These are phyloP conservation scores for Podospora pseudoanserina DNA, from an alignment of 495 filamentous ascomycete genomes.

Conservation along the genomic window DNA sequence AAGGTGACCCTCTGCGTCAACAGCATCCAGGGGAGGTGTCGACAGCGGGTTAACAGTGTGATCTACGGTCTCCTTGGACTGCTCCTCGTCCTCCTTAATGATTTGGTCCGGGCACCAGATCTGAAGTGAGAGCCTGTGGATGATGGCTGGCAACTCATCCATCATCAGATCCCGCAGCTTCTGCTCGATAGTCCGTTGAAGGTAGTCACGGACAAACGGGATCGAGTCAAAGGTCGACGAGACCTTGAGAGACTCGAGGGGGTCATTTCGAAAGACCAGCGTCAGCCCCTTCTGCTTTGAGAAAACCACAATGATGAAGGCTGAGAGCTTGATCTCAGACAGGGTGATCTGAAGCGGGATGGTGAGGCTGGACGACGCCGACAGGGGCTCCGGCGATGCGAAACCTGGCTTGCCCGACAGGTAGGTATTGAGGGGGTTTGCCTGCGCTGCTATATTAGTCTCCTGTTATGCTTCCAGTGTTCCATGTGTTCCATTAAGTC, in stretches of 20 bases:
- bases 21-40: conserved; percentile 72
- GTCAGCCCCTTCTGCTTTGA: conserved; percentile 95
- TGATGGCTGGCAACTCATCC: conserved; percentile 95
- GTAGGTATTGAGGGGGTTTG: conserved; percentile 95
- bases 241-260: conserved; percentile 94
- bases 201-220: conserved; percentile 93
- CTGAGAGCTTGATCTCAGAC: conserved; percentile 94
- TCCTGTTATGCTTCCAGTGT: conserved; percentile 29
- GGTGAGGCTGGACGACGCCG: conserved; percentile 86
- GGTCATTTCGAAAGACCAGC: conserved; percentile 95
- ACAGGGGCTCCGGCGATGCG: conserved; percentile 88
- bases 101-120: conserved; percentile 87
- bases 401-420: conserved; percentile 86
- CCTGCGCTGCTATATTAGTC: conserved; percentile 56
- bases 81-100: conserved; percentile 49
- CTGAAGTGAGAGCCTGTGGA: conserved; percentile 85
- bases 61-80: conserved; percentile 44
- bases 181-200: conserved; percentile 94
- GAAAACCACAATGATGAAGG: conserved; percentile 96
- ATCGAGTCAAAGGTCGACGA: conserved; percentile 99
- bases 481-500: conserved; percentile 9
- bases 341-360: conserved; percentile 95
- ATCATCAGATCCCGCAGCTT: conserved; percentile 90
- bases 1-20: conserved; percentile 71
- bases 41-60: conserved; percentile 71